Base-by-base conservation (phyloP, 1,139 yeast species). In the Taiozyma sp. region DNA sequence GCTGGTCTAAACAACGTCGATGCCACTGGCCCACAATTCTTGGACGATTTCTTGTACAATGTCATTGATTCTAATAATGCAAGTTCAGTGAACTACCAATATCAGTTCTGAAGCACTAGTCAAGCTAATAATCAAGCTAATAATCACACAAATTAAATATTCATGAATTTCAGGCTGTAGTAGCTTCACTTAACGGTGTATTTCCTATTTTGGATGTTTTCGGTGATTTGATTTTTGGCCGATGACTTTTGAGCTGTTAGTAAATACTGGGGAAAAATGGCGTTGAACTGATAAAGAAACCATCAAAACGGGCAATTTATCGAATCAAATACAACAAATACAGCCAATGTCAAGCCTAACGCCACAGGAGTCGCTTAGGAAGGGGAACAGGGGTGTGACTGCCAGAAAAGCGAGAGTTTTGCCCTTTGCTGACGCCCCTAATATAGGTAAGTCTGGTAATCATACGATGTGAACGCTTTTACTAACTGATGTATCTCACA, bases 371-470 rank as follows among this genome's bases (percentile, higher is more conserved):
- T 40, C 43, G 8, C 24, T 23, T 4, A 40, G n/a, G 41, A 38
- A 29, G 41, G 13, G 28, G 4, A 40, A 24, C 12, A 28, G 23
- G 24, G 13, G 22, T 4, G 8, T 44, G 28, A 12, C 10, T 36
- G 29, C 38, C 12, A 39, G 30, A 16, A 46, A 43, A 28, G 28
- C 10, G 14, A 48, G 47, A 38, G 43, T 47, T n/a, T 43, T 73
- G n/a, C 71, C 74, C 2, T 65, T 65, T 54, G 78, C 78, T 3
- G 73, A 71, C 51, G 74, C 76, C 9, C 74, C 79, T 1, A 73
- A 73, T 50, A 73, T 74, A 45, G 70, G 73, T 70, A 59, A 44
- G 72, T 63, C 22, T 16, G 14, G 16, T 14, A 12, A 16, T 12
- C 7, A 16, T 23, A 10, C 4, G 24, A 12, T 13, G 4, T 29